Percentiles rank a stretch among this genome's conserved stretches.
Conservation (phyloP, 2,329 filamentous ascomycete species). For the Daldinia sp. region DNA sequence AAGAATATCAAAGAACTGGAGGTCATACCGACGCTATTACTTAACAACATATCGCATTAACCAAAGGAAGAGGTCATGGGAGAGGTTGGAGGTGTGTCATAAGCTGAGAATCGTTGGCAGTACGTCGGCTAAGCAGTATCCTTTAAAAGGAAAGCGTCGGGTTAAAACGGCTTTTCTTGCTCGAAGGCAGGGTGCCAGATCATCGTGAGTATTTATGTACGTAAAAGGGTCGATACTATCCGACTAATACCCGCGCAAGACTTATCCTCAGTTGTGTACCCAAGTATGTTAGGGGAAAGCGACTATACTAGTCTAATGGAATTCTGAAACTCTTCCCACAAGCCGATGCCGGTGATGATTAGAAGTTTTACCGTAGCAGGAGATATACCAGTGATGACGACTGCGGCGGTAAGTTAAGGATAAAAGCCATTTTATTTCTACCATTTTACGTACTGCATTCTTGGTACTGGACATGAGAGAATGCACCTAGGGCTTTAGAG, state of each 20-base stretch:
- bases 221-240: constrained; percentile 1
- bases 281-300: neutral
- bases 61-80: neutral
- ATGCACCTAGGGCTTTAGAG: constrained; percentile 6
- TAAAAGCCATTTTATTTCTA: neutral
- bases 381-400: neutral
- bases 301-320: neutral
- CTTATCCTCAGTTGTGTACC: neutral
- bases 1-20: neutral
- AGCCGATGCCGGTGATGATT: constrained; percentile 4
- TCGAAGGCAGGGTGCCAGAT: constrained; percentile 6
- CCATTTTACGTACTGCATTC: constrained; percentile 8
- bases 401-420: neutral
- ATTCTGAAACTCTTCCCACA: neutral
- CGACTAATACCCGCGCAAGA: neutral
- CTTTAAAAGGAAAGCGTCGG: constrained; percentile 32
- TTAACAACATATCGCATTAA: neutral
- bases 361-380: neutral
- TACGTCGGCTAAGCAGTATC: constrained; percentile 2
- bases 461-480: neutral
- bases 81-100: constrained; percentile 27
- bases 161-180: constrained; percentile 32
- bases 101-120: constrained; percentile 12
- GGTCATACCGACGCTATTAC: neutral
- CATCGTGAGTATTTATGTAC: constrained; percentile 23